phyloP scores from a whole-genome alignment of 2,329 filamentous ascomycete species.

The Fusarium robinianum region DNA sequence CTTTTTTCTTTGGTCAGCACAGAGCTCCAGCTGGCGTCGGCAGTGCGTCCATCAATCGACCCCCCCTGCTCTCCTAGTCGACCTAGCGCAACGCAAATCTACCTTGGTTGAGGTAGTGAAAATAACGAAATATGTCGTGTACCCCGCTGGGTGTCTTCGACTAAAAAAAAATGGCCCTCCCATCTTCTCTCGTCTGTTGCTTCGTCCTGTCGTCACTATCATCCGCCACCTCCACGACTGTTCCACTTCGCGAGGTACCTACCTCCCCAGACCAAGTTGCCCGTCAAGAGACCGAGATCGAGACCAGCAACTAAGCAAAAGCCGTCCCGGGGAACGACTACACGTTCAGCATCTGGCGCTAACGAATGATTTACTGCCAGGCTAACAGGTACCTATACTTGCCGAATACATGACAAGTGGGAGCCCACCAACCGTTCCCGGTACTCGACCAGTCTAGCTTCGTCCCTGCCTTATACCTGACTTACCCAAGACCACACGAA shows the following conservation, averaged over 20 bases:
- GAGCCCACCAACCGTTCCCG: conserved; percentile 18
- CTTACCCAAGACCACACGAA: conserved; percentile 19
- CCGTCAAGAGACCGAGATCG: no score
- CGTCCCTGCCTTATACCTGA: conserved; percentile 11
- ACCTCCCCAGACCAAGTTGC: no score
- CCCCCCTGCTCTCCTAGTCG: no score
- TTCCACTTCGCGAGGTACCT: no score
- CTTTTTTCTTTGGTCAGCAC: conserved; percentile 21
- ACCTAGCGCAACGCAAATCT: no score
- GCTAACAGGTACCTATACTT: conserved; percentile 23
- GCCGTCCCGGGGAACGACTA: conserved; percentile 18
- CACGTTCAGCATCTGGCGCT: no score
- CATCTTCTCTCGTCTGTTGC: background rate
- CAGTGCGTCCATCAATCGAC: background rate
- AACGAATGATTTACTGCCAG: conserved; percentile 15
- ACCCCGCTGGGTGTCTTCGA: no score
- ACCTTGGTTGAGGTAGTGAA: background rate
- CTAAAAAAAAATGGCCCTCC: no score
- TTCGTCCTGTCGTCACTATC: conserved; percentile 1
- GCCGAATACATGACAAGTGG: conserved; percentile 11
- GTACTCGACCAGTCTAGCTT: conserved; percentile 15
- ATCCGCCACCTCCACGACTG: background rate
- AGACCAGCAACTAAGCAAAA: no score
- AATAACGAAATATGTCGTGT: background rate
- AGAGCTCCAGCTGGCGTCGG: conserved; percentile 6